These are phyloP conservation scores for Dianthus caryophyllus DNA, from an alignment of 148 eudicot genomes.

Conservation along the genomic window DNA sequence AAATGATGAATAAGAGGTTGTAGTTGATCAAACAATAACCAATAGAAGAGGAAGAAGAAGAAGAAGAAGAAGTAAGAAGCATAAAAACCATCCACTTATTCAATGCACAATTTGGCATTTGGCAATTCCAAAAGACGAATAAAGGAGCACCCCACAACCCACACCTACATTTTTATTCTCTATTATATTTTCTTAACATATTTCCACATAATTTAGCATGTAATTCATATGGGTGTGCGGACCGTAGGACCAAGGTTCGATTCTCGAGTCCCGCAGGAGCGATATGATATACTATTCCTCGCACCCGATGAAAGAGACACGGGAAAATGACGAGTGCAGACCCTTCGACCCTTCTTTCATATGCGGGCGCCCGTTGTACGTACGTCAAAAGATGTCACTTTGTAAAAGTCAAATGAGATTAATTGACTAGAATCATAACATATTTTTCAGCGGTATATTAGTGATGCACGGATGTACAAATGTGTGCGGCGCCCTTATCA, in stretches of 20 bases:
- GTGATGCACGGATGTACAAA: not conserved
- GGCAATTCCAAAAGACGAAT: slow-evolving; percentile 23
- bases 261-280: not conserved
- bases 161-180: slow-evolving; percentile 21
- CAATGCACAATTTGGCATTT: slow-evolving; percentile 11
- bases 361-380: too few relatives aligned
- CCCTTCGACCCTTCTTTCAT: too few relatives aligned
- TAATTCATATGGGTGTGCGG: slow-evolving; percentile 1
- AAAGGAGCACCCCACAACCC: slow-evolving; percentile 21
- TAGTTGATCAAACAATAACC: slow-evolving; percentile 5
- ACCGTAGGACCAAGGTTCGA: not conserved
- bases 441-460: too few relatives aligned
- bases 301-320: not conserved
- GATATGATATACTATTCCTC: too few relatives aligned
- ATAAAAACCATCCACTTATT: slow-evolving; percentile 27
- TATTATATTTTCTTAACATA: not conserved
- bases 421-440: too few relatives aligned
- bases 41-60: slow-evolving; percentile 4
- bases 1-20: slow-evolving; percentile 15
- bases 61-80: slow-evolving; percentile 2
- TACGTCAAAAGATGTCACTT: too few relatives aligned
- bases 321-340: too few relatives aligned
- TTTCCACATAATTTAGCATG: slow-evolving; percentile 16
- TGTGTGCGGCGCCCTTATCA: not conserved
- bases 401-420: too few relatives aligned